A percentile compares a stretch with the other conserved stretches of the same genome.
Conservation (phyloP, 495 filamentous ascomycete species). For the Darksidea phi region DNA sequence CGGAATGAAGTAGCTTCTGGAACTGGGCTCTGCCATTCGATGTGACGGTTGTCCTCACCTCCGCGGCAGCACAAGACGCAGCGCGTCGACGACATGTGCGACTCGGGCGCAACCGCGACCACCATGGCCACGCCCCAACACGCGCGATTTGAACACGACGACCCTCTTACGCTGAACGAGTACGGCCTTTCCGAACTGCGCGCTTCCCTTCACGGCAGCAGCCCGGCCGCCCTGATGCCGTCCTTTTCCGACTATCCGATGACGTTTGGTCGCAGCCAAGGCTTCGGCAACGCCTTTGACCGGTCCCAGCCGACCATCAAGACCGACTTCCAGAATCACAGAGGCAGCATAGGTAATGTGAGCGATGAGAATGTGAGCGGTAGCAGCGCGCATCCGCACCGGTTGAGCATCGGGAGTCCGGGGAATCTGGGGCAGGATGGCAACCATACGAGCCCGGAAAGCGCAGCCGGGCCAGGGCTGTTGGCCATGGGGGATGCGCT, state of each 20-base stretch:
- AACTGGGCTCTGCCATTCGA: background rate
- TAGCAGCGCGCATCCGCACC: conserved; percentile 26
- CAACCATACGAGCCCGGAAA: conserved; percentile 32
- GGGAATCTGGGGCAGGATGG: conserved; percentile 25
- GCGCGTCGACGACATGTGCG: conserved; percentile 29
- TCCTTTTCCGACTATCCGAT: conserved; percentile 32
- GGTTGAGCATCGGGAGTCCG: conserved; percentile 32
- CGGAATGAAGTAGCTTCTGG: no score
- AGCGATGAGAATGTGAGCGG: conserved; percentile 30
- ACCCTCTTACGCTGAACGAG: conserved; percentile 31
- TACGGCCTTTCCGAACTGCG: conserved; percentile 29
- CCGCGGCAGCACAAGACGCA: conserved; percentile 22
- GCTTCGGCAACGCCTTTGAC: conserved; percentile 18
- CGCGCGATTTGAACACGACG: conserved; percentile 12
- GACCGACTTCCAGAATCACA: conserved; percentile 19
- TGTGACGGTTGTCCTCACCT: conserved; percentile 18
- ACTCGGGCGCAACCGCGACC: conserved; percentile 15
- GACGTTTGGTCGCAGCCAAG: conserved; percentile 5
- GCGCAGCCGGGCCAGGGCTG: conserved; percentile 18
- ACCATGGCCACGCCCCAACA: conserved; percentile 27
- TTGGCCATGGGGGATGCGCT: conserved; percentile 22
- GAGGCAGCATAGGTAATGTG: conserved; percentile 25
- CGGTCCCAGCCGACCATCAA: conserved; percentile 22
- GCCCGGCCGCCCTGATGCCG: conserved; percentile 23
- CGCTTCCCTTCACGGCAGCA: conserved; percentile 17